Evolutionary conservation across 1,139 yeast genomes (phyloP), one percentile per base, ranked within the genome.

Genomic region (Groenewaldozyma auringiensis): DNA sequence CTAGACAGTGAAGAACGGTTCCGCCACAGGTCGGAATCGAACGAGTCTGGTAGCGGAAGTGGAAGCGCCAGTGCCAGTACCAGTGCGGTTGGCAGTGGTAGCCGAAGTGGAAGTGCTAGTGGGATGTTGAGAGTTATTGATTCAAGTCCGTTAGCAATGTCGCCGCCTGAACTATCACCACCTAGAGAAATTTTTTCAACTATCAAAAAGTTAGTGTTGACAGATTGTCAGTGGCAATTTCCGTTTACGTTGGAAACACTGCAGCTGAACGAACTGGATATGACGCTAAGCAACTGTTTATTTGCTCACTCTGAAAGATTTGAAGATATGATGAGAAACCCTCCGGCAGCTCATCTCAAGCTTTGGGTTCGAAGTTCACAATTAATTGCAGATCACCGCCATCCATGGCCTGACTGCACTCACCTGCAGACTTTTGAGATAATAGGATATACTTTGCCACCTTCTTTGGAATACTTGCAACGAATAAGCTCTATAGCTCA

Each of bases 221-320:
- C 4, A 4, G 38, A 35, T n/a, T 9, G 21, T 14, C 25, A 35
- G 13, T 35, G 38, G 38, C 21, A 35, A 11, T 35, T 14, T 21
- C 38, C 38, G 21, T 9, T 21, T 6, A 20, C n/a, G 16, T 35
- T 35, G 25, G 6, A 17, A 9, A 4, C 22, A 4, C 14, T 35
- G n/a, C 21, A 18, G 25, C 25, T 35, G 21, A 8, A 35, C 8
- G 38, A 18, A n/a, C 25, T 35, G 38, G 38, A 17, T 14, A 35
- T 35, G n/a, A 17, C 38, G 8, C 25, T 35, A 13, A 17, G 21
- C 22, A 35, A 13, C 25, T 35, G 38, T 20, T 21, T 35, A 9
- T 35, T 35, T 35, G 38, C 38, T 11, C 38, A 35, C n/a, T 17
- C 38, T 4, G 38, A 35, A 35, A 14, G 38, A 20, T 35, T 17